A percentile compares a stretch with the other conserved stretches of the same genome.
phyloP scores from a whole-genome alignment of 176 grass and related monocot species.

The Pontederia crassipes region DNA sequence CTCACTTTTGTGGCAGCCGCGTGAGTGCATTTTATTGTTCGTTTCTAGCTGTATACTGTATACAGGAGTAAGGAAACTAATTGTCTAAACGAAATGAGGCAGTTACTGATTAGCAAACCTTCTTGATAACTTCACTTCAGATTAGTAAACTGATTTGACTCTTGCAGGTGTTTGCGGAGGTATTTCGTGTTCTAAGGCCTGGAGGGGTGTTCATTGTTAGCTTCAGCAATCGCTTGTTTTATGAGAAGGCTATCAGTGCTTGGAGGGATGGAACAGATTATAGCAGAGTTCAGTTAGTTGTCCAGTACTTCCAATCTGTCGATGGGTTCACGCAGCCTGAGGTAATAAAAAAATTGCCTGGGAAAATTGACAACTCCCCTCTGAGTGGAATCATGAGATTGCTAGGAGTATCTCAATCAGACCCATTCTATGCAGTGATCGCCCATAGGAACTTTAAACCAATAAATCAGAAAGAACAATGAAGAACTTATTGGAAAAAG shows the following conservation, averaged over 20 bases:
- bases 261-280: conserved; percentile 85
- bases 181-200: conserved; percentile 79
- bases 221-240: conserved; percentile 91
- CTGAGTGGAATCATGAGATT: conserved; percentile 47
- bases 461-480: conserved; percentile 14
- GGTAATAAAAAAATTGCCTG: conserved; percentile 46
- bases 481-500: no score
- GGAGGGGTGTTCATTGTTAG: conserved; percentile 80
- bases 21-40: no score
- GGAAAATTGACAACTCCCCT: conserved; percentile 30
- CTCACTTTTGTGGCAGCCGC: no score
- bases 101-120: no score
- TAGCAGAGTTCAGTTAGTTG: conserved; percentile 69
- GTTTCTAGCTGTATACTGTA: no score
- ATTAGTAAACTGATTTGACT: no score
- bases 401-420: conserved; percentile 40
- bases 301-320: conserved; percentile 73
- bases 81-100: no score
- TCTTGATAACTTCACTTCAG: no score
- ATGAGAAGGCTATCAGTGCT: conserved; percentile 71
- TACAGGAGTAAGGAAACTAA: no score
- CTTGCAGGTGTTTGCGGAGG: conserved; percentile 65
- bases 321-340: conserved; percentile 88
- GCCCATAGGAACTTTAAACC: conserved; percentile 72
- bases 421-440: conserved; percentile 86